These are phyloP conservation scores for Apophysomyces elegans DNA, from an alignment of 371 early-diverging fungal genomes.

Conservation along the genomic window DNA sequence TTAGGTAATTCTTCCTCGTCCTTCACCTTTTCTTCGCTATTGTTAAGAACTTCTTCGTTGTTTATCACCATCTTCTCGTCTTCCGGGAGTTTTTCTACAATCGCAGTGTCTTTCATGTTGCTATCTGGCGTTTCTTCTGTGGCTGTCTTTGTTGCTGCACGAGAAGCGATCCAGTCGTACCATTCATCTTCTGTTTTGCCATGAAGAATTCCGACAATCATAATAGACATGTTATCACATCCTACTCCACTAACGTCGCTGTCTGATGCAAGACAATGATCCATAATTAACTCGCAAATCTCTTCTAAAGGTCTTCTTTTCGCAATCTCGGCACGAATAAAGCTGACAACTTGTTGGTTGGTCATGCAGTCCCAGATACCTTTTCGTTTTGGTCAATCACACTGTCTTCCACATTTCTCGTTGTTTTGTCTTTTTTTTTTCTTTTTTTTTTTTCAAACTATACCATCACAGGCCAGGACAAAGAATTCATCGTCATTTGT, in stretches of 20 bases:
- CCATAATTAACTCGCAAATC: conserved; percentile 90
- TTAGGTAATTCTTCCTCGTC: too few relatives aligned
- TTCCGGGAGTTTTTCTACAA: neutral
- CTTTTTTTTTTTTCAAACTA: neutral
- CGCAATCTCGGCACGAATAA: conserved; percentile 72
- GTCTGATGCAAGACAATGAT: conserved; percentile 87
- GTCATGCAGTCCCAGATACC: conserved; percentile 90
- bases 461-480: conserved; percentile 96
- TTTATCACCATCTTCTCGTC: neutral
- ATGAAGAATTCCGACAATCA: conserved; percentile 87
- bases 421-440: too few relatives aligned
- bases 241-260: conserved; percentile 88
- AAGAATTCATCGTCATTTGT: conserved; percentile 86
- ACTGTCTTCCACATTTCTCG: conserved; percentile 61
- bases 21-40: neutral
- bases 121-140: conserved; percentile 25
- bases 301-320: conserved; percentile 58
- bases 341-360: conserved; percentile 88
- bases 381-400: too few relatives aligned
- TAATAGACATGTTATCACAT: conserved; percentile 98
- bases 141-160: conserved; percentile 20
- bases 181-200: conserved; percentile 79
- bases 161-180: conserved; percentile 56
- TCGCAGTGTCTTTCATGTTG: neutral
- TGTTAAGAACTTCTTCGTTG: neutral